These are phyloP conservation scores for Ophiostoma tasmaniense DNA, from an alignment of 2,329 filamentous ascomycete genomes.

Conservation along the genomic window DNA sequence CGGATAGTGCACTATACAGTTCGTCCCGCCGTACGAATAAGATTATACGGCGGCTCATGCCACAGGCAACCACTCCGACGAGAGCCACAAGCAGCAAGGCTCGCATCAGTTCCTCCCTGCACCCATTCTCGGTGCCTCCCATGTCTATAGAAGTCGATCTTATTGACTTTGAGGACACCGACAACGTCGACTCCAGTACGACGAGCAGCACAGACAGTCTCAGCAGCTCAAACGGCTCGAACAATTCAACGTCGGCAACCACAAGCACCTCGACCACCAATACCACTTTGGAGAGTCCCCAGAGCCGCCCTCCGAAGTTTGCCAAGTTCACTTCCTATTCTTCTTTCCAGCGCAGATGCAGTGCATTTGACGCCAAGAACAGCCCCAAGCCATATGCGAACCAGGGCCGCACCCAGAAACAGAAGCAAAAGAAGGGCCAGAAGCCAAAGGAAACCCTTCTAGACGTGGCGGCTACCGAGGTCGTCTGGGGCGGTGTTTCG, in stretches of 20 bases:
- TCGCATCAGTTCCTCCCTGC: too few species aligned
- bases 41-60: background rate
- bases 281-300: background rate
- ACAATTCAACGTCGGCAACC: background rate
- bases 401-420: background rate
- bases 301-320: background rate
- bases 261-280: background rate
- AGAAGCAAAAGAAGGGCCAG: background rate
- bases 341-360: background rate
- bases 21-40: background rate
- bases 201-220: background rate
- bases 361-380: background rate
- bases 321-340: background rate
- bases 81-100: background rate
- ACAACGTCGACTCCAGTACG: background rate
- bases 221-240: background rate
- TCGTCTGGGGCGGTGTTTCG: constrained; percentile 12
- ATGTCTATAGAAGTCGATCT: background rate
- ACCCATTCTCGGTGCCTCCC: background rate
- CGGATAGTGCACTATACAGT: background rate
- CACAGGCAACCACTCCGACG: background rate
- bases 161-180: background rate
- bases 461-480: constrained; percentile 9
- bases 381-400: too few species aligned
- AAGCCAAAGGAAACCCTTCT: background rate